These are phyloP conservation scores for Annona cherimola DNA, from an alignment of 164 flowering plant species.

Conservation along the genomic window DNA sequence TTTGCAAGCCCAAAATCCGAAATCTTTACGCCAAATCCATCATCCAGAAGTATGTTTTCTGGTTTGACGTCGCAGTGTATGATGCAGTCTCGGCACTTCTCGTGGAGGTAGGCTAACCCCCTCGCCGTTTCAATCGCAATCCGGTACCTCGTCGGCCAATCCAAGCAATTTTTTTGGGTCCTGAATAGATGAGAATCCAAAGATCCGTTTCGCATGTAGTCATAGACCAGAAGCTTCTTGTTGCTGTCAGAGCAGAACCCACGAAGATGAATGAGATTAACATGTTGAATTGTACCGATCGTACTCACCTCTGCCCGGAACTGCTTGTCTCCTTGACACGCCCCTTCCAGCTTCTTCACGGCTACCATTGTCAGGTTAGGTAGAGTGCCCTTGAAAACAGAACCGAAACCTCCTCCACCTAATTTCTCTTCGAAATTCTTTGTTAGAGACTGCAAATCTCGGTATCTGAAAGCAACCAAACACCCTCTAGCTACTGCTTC, in stretches of 20 bases:
- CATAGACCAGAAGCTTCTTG: constrained; percentile 43
- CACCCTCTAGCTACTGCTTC: constrained; percentile 29
- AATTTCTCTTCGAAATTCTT: constrained; percentile 45
- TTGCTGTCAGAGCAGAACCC: constrained; percentile 53
- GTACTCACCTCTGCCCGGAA: constrained; percentile 60
- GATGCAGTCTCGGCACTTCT: constrained; percentile 35
- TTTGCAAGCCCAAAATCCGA: constrained; percentile 38
- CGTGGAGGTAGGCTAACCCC: constrained; percentile 32
- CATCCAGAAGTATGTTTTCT: constrained; percentile 34
- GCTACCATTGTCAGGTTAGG: constrained; percentile 34
- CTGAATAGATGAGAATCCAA: constrained; percentile 32
- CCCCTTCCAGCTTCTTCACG: constrained; percentile 44
- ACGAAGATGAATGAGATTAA: constrained; percentile 46
- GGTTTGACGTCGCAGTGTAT: constrained; percentile 43
- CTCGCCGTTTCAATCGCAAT: constrained; percentile 35
- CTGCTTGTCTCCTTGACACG: constrained; percentile 54
- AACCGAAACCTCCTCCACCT: constrained; percentile 54
- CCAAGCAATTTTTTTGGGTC: constrained; percentile 11
- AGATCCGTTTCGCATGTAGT: constrained; percentile 54
- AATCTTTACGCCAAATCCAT: constrained; percentile 28
- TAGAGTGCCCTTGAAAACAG: constrained; percentile 43
- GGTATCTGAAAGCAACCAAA: constrained; percentile 29
- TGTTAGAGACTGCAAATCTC: constrained; percentile 35
- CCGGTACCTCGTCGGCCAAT: constrained; percentile 29
- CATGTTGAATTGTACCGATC: constrained; percentile 56